These are phyloP conservation scores for Acanthamoeba triangularis DNA, from an alignment of 208 protist species.

Conservation along the genomic window DNA sequence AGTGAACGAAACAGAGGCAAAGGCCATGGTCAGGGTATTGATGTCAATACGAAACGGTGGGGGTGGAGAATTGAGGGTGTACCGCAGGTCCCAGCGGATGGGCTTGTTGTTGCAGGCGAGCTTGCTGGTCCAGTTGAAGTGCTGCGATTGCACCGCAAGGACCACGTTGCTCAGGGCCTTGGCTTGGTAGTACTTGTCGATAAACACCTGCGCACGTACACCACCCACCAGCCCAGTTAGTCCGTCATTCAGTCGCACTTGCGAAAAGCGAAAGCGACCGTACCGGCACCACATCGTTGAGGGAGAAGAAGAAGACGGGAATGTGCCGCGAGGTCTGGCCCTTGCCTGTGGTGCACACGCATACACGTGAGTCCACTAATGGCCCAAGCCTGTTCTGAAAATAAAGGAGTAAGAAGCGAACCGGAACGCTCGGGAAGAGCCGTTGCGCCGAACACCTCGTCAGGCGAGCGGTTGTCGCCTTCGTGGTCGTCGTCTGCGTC, in stretches of 20 bases:
- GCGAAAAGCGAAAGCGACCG: no score
- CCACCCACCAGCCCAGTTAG: no score
- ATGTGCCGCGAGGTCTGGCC: conserved; percentile 22
- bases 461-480: neutral
- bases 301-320: conserved; percentile 53
- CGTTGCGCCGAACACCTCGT: no score
- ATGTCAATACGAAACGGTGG: neutral
- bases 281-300: conserved; percentile 42
- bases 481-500: neutral
- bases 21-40: no score
- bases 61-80: no score
- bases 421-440: neutral
- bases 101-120: conserved; percentile 46
- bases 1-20: neutral
- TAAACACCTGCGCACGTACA: conserved; percentile 36
- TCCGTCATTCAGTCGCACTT: no score
- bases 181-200: conserved; percentile 69
- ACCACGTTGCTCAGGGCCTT: conserved; percentile 51
- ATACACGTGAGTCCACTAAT: no score
- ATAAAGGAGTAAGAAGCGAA: neutral
- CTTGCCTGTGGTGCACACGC: neutral
- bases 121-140: neutral
- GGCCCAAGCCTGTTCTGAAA: no score
- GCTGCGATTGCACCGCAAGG: conserved; percentile 12
- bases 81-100: conserved; percentile 60